Evolutionary conservation across 352 stramenopile species (phyloP).

Genomic region (Peronospora farinosa): DNA sequence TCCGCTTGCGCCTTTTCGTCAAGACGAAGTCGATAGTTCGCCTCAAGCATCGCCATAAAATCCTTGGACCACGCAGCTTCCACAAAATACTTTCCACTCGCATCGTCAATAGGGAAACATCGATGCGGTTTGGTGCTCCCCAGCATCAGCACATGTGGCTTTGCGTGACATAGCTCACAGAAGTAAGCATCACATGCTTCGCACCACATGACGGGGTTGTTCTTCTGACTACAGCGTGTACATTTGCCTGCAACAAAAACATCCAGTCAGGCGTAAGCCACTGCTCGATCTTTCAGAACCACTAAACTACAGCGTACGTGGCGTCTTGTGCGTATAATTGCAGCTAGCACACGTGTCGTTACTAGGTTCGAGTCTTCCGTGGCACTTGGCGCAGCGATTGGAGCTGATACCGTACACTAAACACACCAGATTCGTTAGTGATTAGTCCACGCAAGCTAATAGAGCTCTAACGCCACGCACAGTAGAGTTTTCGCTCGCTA

Average conservation of each 20-base stretch:
- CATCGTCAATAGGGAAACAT: constrained; percentile 49
- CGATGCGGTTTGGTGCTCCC: constrained; percentile 31
- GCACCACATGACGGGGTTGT: constrained; percentile 50
- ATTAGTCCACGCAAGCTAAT: background rate
- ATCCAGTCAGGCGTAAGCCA: background rate
- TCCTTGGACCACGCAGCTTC: constrained; percentile 39
- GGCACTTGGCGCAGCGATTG: constrained; percentile 42
- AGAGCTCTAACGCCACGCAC: constrained; percentile 20
- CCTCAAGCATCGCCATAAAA: constrained; percentile 28
- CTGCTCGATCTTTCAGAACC: background rate
- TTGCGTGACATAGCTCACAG: constrained; percentile 43
- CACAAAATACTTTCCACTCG: constrained; percentile 43
- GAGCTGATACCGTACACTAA: constrained; percentile 62
- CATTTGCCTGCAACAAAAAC: constrained; percentile 33
- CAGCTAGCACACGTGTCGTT: constrained; percentile 39
- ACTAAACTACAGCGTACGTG: constrained; percentile 24
- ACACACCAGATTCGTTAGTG: constrained; percentile 7
- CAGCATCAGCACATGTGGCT: constrained; percentile 50
- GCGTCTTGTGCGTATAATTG: constrained; percentile 29
- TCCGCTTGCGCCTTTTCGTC: constrained; percentile 22
- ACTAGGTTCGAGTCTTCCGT: constrained; percentile 30
- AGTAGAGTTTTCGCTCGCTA: constrained; percentile 43
- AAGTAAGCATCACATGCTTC: constrained; percentile 62
- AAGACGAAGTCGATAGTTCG: constrained; percentile 28
- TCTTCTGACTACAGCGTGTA: constrained; percentile 30